A percentile compares a stretch with the other conserved stretches of the same genome.
Evolutionary conservation across 352 stramenopile genomes (phyloP).

Genomic region (Thraustotheca clavata): DNA sequence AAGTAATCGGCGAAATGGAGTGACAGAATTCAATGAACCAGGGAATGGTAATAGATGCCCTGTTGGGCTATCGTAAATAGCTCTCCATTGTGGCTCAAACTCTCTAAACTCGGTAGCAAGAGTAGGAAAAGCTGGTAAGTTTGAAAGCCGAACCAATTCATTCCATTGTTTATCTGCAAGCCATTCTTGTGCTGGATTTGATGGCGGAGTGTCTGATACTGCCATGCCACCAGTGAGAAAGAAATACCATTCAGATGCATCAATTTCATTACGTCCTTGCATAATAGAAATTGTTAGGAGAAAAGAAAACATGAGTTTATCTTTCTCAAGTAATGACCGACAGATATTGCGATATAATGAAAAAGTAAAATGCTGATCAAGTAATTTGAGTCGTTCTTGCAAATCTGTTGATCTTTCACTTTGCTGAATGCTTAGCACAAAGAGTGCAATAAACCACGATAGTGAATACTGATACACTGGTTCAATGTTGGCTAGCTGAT

Average conservation of each 20-base stretch:
- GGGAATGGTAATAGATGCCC: constrained; percentile 78
- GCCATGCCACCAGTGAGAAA: constrained; percentile 90
- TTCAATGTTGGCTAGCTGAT: constrained; percentile 90
- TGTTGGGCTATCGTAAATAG: constrained; percentile 77
- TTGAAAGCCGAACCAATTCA: constrained; percentile 84
- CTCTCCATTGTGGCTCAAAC: constrained; percentile 74
- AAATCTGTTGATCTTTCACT: constrained; percentile 75
- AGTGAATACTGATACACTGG: constrained; percentile 91
- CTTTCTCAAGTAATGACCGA: constrained; percentile 88
- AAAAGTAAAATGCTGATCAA: constrained; percentile 87
- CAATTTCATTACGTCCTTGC: constrained; percentile 64
- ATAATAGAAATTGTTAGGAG: constrained; percentile 84
- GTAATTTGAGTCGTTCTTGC: constrained; percentile 60
- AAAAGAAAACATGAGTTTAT: constrained; percentile 93
- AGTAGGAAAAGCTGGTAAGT: constrained; percentile 61
- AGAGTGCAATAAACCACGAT: constrained; percentile 90
- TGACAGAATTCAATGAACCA: constrained; percentile 44
- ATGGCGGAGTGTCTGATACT: constrained; percentile 75
- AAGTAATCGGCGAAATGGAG: constrained; percentile 64
- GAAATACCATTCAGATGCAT: constrained; percentile 89
- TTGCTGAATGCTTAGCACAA: constrained; percentile 81
- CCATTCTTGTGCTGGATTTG: constrained; percentile 88
- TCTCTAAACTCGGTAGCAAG: constrained; percentile 80
- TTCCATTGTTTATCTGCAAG: constrained; percentile 90
- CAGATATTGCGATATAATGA: constrained; percentile 91